Evolutionary conservation across 2,329 filamentous ascomycete genomes (phyloP).

Genomic region (Fusarium aywerte): DNA sequence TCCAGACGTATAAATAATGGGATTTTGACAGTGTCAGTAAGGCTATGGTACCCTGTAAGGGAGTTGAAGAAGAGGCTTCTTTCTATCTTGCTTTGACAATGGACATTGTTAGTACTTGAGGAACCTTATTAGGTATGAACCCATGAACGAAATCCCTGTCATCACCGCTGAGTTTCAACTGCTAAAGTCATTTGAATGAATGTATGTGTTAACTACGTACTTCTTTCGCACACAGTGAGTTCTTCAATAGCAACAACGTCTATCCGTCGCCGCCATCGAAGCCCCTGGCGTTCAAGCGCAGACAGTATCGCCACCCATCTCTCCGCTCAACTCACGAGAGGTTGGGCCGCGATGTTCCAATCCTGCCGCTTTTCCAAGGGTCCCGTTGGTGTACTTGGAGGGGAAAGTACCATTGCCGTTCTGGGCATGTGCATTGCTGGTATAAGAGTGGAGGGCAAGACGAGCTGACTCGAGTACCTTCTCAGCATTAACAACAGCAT

Average conservation of each 20-base stretch:
- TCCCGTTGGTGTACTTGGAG: constrained; percentile 39
- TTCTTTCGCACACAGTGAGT: constrained; percentile 13
- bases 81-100: background rate
- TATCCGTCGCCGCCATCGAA: constrained; percentile 12
- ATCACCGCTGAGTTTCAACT: constrained; percentile 12
- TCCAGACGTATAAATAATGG: constrained; percentile 4
- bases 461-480: constrained; percentile 59
- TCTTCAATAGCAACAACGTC: constrained; percentile 25
- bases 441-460: constrained; percentile 56
- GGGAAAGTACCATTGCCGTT: constrained; percentile 31
- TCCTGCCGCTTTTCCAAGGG: constrained; percentile 41
- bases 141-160: constrained; percentile 4
- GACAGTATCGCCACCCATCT: constrained; percentile 71
- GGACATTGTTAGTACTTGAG: background rate
- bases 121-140: constrained; percentile 10
- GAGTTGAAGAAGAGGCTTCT: background rate
- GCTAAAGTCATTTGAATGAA: constrained; percentile 18
- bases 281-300: constrained; percentile 35
- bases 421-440: constrained; percentile 13
- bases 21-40: background rate
- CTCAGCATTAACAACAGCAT: constrained; percentile 59
- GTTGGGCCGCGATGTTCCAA: constrained; percentile 58
- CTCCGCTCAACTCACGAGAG: constrained; percentile 66
- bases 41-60: background rate
- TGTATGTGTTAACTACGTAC: constrained; percentile 13